Base-by-base conservation (phyloP, 2,329 filamentous ascomycete genomes). In the Cladosporium austrohemisphaericum region DNA sequence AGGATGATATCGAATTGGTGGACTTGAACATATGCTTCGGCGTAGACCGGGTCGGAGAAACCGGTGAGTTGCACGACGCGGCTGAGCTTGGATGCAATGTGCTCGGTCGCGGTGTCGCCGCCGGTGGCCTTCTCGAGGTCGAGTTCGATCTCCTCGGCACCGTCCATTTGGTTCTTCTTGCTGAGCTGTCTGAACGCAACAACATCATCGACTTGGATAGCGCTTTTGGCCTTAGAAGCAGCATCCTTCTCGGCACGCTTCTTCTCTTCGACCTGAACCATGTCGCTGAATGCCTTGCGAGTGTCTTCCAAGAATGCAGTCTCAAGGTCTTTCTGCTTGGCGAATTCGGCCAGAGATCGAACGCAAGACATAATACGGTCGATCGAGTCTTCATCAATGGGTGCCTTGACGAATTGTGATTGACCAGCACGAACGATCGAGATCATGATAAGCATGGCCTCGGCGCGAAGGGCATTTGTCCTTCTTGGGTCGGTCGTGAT, bases 401-500 rank as follows among this genome's bases (percentile, higher is more conserved):
- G 88, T 1, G 89, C 86, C 75, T 97, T 97, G 65, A 95, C 93
- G 60, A 98, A 98, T 56, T 95, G 89, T n/a, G 92, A 97, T 71
- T 98, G 93, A 32, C 93, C 93, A 53, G 96, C 93, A 41, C 93
- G 90, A 58, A 98, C 89, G 59, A 98, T 94, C 4, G 93, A 97
- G 60, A 98, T 95, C 91, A 97, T 95, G 66, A 98, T 97, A 46
- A 98, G 79, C 93, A 98, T 98, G 36, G 93, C 93, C 70, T 98
- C 93, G 3, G 93, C 93, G 41, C 89, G 86, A 20, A 98, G 79
- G 23, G 92, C 91, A 61, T 98, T 98, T 23, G 92, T 97, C 31
- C 93, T 85, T 35, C 88, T 87, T 35, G 78, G 71, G 61, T 96
- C 92, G 19, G 85, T 76, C 1, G 92, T 96, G 52, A 97, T 91